Evolutionary conservation across 106 monocot species (phyloP).

Genomic region (Acorus gramineus): DNA sequence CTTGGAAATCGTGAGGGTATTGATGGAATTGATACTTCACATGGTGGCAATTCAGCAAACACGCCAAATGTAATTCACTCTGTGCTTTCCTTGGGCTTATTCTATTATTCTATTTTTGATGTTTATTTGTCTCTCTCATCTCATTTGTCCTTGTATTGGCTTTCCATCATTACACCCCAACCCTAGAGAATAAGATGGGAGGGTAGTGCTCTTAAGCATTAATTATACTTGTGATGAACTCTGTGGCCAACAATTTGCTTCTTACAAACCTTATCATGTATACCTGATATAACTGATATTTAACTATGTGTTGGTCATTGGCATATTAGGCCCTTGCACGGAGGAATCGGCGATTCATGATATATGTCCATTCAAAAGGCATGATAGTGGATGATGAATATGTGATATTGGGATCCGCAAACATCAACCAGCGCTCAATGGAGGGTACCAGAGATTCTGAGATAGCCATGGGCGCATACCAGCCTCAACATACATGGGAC

Average conservation of each 20-base stretch:
- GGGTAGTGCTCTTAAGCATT: no score
- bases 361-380: slow-evolving; percentile 98
- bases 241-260: no score
- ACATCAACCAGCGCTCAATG: slow-evolving; percentile 93
- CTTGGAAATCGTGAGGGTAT: slow-evolving; percentile 82
- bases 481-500: slow-evolving; percentile 88
- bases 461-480: slow-evolving; percentile 94
- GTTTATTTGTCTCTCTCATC: background rate
- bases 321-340: slow-evolving; percentile 45
- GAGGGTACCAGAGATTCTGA: slow-evolving; percentile 93
- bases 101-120: background rate
- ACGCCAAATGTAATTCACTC: slow-evolving; percentile 44
- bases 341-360: slow-evolving; percentile 86
- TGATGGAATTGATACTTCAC: slow-evolving; percentile 16
- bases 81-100: no score
- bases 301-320: background rate
- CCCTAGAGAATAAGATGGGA: no score
- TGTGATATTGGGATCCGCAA: slow-evolving; percentile 89
- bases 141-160: background rate
- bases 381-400: slow-evolving; percentile 99
- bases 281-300: background rate
- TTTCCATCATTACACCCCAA: no score
- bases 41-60: slow-evolving; percentile 18
- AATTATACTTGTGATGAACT: no score
- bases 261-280: background rate